These are phyloP conservation scores for Stephanodiscus triporus DNA, from an alignment of 108 stramenopile species.

Conservation along the genomic window DNA sequence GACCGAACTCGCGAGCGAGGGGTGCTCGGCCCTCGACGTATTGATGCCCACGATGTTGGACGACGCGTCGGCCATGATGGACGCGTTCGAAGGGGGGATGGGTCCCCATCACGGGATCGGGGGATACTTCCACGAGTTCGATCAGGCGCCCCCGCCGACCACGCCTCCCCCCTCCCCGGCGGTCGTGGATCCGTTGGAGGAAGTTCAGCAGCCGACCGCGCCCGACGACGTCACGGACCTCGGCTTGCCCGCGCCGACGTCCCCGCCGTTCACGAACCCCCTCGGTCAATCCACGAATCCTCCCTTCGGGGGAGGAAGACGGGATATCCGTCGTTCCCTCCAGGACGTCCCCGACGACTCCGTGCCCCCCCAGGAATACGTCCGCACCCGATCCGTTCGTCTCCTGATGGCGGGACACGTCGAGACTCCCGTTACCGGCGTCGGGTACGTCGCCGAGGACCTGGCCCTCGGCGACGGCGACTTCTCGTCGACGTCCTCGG, in stretches of 20 bases:
- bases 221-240: too few relatives aligned
- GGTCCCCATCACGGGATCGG: neutral
- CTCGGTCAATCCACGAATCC: too few relatives aligned
- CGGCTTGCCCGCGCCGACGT: too few relatives aligned
- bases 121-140: slow-evolving; percentile 33
- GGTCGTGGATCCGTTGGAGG: neutral
- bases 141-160: neutral
- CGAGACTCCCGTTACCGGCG: slow-evolving; percentile 10
- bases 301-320: too few relatives aligned
- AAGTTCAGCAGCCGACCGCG: too few relatives aligned
- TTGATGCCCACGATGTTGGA: neutral
- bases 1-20: slow-evolving; percentile 16
- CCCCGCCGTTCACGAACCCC: too few relatives aligned
- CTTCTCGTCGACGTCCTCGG: neutral
- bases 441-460: neutral
- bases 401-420: slow-evolving; percentile 50
- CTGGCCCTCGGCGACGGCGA: neutral
- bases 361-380: neutral
- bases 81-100: neutral
- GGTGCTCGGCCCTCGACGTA: slow-evolving; percentile 43
- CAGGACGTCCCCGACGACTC: neutral
- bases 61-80: neutral
- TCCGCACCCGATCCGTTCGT: slow-evolving; percentile 36
- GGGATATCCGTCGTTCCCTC: neutral
- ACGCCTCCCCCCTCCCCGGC: neutral